phyloP scores from a whole-genome alignment of 1,139 yeast species.

The Lizanozyma gosingica region DNA sequence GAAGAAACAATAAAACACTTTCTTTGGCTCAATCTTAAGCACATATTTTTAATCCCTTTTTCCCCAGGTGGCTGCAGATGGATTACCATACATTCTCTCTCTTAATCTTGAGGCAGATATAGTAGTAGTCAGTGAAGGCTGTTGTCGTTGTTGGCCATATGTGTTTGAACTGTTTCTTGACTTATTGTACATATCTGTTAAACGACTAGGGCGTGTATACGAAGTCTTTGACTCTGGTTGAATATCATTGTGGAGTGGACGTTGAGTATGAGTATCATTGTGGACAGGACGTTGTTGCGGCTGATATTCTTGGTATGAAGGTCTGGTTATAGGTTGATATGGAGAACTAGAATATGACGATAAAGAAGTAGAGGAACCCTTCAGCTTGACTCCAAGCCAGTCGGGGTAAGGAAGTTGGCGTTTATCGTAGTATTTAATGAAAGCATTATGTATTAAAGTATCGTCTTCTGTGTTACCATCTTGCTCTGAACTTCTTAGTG shows the following conservation, averaged over 20 bases:
- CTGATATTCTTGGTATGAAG: constrained; percentile 3
- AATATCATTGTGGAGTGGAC: no score
- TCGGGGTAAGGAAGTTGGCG: constrained; percentile 32
- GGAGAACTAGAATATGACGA: neutral
- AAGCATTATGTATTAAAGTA: constrained; percentile 38
- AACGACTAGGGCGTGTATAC: constrained; percentile 17
- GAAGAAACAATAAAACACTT: no score
- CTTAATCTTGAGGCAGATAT: constrained; percentile 22
- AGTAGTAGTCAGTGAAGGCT: neutral
- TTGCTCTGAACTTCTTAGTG: constrained; percentile 24
- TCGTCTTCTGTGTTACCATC: constrained; percentile 33
- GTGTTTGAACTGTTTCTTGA: constrained; percentile 22
- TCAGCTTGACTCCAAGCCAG: constrained; percentile 30
- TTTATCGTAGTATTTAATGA: constrained; percentile 30
- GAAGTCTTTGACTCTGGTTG: constrained; percentile 1
- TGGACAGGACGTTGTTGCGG: constrained; percentile 4
- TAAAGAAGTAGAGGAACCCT: neutral
- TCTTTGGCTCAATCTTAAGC: no score
- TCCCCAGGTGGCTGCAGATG: constrained; percentile 19
- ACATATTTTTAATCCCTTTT: no score
- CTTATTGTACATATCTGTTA: constrained; percentile 35
- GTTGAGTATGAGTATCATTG: no score
- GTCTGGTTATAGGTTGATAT: constrained; percentile 1
- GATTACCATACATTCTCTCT: constrained; percentile 26
- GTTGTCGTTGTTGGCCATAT: neutral